Base-by-base conservation (phyloP, 352 stramenopile species). In the Globisporangium recalcitrans region DNA sequence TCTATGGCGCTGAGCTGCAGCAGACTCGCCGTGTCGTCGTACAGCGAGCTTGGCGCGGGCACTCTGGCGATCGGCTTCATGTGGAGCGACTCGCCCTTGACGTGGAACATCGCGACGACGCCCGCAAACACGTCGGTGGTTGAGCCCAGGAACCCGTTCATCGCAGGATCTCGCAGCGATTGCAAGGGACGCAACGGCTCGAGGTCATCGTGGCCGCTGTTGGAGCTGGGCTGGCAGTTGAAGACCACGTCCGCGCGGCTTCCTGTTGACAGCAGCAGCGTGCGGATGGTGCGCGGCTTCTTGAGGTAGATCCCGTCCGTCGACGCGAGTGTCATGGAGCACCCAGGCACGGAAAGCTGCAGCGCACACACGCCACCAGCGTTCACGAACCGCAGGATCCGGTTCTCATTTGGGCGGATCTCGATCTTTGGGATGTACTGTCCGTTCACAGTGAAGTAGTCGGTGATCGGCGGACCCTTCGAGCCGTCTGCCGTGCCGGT, bases 361-460 rank as follows among this genome's bases (percentile, higher is more conserved):
- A 93, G 67, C 11, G 72, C 68, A 34, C 74, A 73, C 4, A 75
- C 80, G 8, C 72, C 71, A 26, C 77, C 82, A 24, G 76, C 77
- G 53, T 93, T 86, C 47, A 93, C 29, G 42, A 93, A 56, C 0
- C 85, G 79, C 29, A 90, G 77, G 19, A 83, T 56, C 1, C 83
- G 64, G 56, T 87, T 84, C 52, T 87, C 78, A 34, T 76, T 61
- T 10, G 78, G 75, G 7, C 61, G 64, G 11, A 90, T 62, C 52
- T 79, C 58, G 31, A 93, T 77, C 60, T 75, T 85, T 13, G 82
- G 81, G 58, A 88, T 52, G 56, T 82, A 87, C 55, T 87, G 75
- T 13, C 85, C 85, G 57, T 93, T 93, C 8, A 92, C 72, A 0
- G 72, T 77, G 58, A 87, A 86, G 64, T 87, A 93, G 29, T 74